Base-by-base conservation (phyloP, 148 eudicot genomes). In the Chenopodium suecicum region DNA sequence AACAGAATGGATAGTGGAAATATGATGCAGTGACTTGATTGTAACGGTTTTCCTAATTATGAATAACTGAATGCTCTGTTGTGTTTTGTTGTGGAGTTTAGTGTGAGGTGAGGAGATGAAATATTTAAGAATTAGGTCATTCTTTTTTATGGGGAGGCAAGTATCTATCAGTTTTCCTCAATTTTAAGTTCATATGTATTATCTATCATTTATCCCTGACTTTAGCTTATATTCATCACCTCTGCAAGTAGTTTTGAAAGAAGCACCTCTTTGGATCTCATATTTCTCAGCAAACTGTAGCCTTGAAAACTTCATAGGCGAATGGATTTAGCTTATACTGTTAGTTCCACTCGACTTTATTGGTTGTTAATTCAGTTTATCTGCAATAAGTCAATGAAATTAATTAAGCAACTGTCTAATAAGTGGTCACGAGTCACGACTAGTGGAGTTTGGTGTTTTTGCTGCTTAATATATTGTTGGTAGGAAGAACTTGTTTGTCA, bases 401-500 rank as follows among this genome's bases (percentile, higher is more conserved):
- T 23, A 2, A n/a, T 64, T 23, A 64, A 77, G 14, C 65, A 74
- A 25, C 3, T 73, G 76, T 44, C 47, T 16, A 17, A 0, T 4
- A 73, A 52, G 41, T 54, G 41, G n/a, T 50, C 5, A 37, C 14
- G 0, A 19, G n/a, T 50, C 12, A 37, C 14, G 13, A 19, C 23
- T 77, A 63, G 75, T 62, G 71, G 76, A 70, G 23, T 75, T 63
- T 82, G 63, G 63, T 67, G 14, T 52, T 54, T 29, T 41, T 23
- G n/a, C 44, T 20, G 37, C 19, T 75, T 70, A 73, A 9, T 70
- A 19, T 81, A 32, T 54, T 83, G 85, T 78, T 66, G 73, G 74
- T 76, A 77, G 76, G 69, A 82, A 52, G 60, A 64, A 73, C 75
- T 79, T 78, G 17, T 76, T 58, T 75, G 80, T 79, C 77, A 79